These are phyloP conservation scores for Bonia amplexicaulis DNA, from an alignment of 176 grass and related monocot genomes.

Conservation along the genomic window DNA sequence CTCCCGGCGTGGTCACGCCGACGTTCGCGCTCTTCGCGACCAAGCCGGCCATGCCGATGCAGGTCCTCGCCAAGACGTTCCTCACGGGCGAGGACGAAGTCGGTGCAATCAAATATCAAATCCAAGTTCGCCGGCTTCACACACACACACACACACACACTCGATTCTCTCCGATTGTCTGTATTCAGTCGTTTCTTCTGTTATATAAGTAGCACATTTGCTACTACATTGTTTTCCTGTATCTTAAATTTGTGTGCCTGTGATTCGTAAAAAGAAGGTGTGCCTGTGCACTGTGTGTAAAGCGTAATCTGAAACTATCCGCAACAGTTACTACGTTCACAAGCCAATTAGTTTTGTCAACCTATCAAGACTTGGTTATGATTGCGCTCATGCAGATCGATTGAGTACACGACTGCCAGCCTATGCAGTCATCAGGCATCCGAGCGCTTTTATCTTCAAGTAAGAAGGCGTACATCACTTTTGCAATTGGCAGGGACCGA, in stretches of 20 bases:
- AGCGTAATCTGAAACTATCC: background rate
- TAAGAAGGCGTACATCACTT: background rate
- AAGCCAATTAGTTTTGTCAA: background rate
- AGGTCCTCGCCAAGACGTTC: conserved; percentile 63
- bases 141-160: no score
- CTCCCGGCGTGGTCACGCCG: conserved; percentile 38
- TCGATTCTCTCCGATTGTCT: background rate
- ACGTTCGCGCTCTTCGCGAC: conserved; percentile 51
- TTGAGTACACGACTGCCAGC: background rate
- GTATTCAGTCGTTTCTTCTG: background rate
- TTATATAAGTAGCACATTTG: background rate
- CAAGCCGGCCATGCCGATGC: conserved; percentile 46
- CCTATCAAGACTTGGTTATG: background rate
- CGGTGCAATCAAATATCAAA: conserved; percentile 7
- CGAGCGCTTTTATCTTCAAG: background rate
- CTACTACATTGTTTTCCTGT: background rate
- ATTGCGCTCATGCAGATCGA: background rate
- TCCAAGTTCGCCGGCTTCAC: conserved; percentile 38
- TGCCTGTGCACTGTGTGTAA: background rate
- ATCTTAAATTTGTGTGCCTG: background rate
- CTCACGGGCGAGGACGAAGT: conserved; percentile 40
- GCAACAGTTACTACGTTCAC: background rate
- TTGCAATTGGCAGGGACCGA: background rate
- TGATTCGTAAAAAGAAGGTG: no score
- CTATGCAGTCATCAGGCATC: background rate